Evolutionary conservation across 352 stramenopile species (phyloP).

Genomic region (Phytophthora niederhauseri): DNA sequence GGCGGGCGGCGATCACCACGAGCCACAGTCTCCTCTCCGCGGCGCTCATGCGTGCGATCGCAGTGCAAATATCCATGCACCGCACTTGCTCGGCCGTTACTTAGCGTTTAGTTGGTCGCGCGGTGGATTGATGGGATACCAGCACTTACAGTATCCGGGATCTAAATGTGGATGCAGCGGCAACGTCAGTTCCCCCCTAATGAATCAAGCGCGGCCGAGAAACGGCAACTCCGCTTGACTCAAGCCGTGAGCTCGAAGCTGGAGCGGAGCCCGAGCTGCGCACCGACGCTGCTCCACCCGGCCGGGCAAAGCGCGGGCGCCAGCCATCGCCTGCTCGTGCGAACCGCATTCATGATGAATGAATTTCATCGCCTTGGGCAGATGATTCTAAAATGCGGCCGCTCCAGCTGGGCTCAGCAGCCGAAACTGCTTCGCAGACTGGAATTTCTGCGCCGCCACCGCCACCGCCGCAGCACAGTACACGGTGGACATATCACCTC

Average conservation of each 20-base stretch:
- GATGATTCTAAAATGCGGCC: constrained; percentile 19
- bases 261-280: background rate
- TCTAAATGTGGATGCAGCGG: background rate
- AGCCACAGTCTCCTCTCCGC: background rate
- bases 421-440: constrained; percentile 19
- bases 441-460: constrained; percentile 16
- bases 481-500: background rate
- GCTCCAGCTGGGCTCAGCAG: constrained; percentile 11
- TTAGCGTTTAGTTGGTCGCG: background rate
- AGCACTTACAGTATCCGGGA: background rate
- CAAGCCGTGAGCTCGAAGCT: no score
- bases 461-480: background rate
- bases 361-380: constrained; percentile 10
- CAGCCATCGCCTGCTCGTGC: constrained; percentile 18
- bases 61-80: background rate
- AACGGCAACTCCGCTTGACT: background rate
- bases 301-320: background rate
- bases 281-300: background rate
- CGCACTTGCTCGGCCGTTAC: background rate
- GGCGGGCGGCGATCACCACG: constrained; percentile 1
- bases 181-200: background rate
- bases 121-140: background rate
- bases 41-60: background rate
- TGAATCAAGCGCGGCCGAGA: constrained; percentile 1
- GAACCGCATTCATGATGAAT: no score